A percentile compares a stretch with the other conserved stretches of the same genome.
Conservation (phyloP, 768 basidiomycete species). For the Termitomyces sp. region DNA sequence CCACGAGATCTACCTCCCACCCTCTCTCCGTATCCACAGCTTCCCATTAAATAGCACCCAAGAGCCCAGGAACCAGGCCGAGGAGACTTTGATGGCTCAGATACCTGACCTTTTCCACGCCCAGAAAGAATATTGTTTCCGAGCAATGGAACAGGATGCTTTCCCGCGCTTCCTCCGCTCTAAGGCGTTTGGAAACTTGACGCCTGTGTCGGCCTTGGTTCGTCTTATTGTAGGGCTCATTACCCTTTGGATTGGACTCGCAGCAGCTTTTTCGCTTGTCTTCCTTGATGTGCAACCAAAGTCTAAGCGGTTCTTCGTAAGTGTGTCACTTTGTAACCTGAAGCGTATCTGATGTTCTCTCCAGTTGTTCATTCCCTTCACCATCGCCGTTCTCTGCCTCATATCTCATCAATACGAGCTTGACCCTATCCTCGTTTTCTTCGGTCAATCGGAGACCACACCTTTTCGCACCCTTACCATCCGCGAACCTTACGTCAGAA, state of each 20-base stretch:
- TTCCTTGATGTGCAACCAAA: conserved; percentile 94
- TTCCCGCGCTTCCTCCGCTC: conserved; percentile 92
- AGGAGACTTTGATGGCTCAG: conserved; percentile 76
- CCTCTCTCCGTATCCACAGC: conserved; percentile 82
- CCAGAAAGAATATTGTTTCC: conserved; percentile 96
- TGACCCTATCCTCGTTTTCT: conserved; percentile 91
- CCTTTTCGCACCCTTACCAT: conserved; percentile 93
- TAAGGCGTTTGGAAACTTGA: conserved; percentile 98
- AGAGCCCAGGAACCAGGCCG: conserved; percentile 65
- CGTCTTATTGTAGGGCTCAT: conserved; percentile 82
- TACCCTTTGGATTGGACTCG: conserved; percentile 91
- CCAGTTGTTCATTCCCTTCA: conserved; percentile 92
- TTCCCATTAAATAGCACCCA: conserved; percentile 80
- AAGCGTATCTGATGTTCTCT: neutral
- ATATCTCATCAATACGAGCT: conserved; percentile 96
- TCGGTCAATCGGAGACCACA: conserved; percentile 92
- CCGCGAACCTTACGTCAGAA: conserved; percentile 91
- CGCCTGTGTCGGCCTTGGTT: conserved; percentile 84
- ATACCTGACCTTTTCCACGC: conserved; percentile 96
- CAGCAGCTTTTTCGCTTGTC: conserved; percentile 83
- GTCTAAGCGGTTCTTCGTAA: conserved; percentile 89
- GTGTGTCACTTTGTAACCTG: conserved; percentile 27
- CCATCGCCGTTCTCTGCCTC: conserved; percentile 84
- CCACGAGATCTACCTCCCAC: conserved; percentile 97
- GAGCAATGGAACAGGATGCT: conserved; percentile 93